These are phyloP conservation scores for Paecilomyces sp. DNA, from an alignment of 2,329 filamentous ascomycete species.

Conservation along the genomic window DNA sequence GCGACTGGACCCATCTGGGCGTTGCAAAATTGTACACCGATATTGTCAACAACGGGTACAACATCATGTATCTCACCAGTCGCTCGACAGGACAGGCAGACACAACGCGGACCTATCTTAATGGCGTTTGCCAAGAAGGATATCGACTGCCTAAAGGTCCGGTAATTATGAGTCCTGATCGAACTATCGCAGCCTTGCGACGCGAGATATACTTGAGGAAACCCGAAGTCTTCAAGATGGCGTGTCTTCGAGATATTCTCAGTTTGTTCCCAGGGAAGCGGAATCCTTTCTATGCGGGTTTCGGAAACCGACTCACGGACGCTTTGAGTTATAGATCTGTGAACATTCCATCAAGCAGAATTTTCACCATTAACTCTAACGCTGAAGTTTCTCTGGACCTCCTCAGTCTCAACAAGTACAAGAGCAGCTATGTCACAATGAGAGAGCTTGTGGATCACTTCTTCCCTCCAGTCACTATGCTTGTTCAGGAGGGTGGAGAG, in stretches of 20 bases:
- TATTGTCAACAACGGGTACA: conserved; percentile 92
- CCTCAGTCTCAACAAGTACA: conserved; percentile 85
- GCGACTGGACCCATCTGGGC: conserved; percentile 95
- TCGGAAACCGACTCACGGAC: conserved; percentile 93
- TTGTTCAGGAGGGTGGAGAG: conserved; percentile 84
- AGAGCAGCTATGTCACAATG: conserved; percentile 95
- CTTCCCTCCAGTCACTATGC: conserved; percentile 82
- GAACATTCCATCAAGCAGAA: conserved; percentile 86
- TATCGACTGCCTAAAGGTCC: conserved; percentile 82
- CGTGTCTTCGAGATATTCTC: conserved; percentile 88
- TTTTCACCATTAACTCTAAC: conserved; percentile 98
- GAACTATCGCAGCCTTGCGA: conserved; percentile 86
- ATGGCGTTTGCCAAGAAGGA: conserved; percentile 80
- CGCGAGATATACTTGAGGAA: conserved; percentile 93
- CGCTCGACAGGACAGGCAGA: conserved; percentile 91
- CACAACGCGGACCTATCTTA: conserved; percentile 79
- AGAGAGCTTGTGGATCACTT: conserved; percentile 96
- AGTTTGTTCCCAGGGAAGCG: conserved; percentile 70
- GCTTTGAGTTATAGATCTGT: conserved; percentile 93
- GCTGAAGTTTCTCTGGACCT: conserved; percentile 90
- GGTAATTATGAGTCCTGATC: conserved; percentile 89
- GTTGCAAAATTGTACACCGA: conserved; percentile 97
- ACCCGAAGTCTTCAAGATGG: conserved; percentile 99
- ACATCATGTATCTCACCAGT: conserved; percentile 96
- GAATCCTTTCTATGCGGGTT: conserved; percentile 92